Percentiles rank a stretch among this genome's conserved stretches.
phyloP scores from a whole-genome alignment of 2,329 filamentous ascomycete species.

The Gyromitra esculenta region DNA sequence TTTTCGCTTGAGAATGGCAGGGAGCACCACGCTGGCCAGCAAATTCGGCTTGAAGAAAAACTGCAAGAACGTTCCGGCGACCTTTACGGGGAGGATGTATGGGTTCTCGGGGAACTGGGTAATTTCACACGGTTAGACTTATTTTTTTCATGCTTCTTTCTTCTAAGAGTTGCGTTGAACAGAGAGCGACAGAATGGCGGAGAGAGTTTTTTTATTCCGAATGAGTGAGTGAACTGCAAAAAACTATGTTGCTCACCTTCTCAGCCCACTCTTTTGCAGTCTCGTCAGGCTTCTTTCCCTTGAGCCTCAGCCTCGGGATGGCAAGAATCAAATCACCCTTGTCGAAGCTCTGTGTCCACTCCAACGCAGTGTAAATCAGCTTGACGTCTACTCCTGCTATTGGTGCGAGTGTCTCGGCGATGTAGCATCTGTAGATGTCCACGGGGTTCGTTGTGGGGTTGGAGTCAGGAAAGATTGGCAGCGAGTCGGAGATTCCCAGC shows the following conservation, averaged over 20 bases:
- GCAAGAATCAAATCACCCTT: constrained; percentile 84
- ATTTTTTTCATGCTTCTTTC: constrained; percentile 60
- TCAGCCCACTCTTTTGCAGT: constrained; percentile 71
- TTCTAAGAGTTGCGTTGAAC: constrained; percentile 61
- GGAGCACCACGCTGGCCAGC: constrained; percentile 73
- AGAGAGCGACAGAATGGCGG: neutral
- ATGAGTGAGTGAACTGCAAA: neutral
- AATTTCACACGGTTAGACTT: constrained; percentile 1
- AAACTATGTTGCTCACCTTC: constrained; percentile 64
- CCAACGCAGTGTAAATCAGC: constrained; percentile 77
- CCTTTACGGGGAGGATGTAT: constrained; percentile 74
- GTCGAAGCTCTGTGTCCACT: constrained; percentile 81
- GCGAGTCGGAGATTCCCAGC: constrained; percentile 55
- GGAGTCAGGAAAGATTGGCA: constrained; percentile 64
- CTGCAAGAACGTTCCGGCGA: constrained; percentile 75
- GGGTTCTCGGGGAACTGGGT: constrained; percentile 76
- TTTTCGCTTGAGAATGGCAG: constrained; percentile 72
- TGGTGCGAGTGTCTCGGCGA: constrained; percentile 73
- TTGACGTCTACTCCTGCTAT: constrained; percentile 75
- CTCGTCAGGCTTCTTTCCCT: constrained; percentile 73
- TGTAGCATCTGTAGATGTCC: constrained; percentile 81
- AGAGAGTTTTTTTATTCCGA: no score
- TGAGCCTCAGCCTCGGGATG: constrained; percentile 80
- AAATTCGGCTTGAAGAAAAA: constrained; percentile 82
- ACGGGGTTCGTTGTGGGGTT: constrained; percentile 77